Conservation (phyloP, 148 eudicot genomes). For the Vaccinium corymbosum region DNA sequence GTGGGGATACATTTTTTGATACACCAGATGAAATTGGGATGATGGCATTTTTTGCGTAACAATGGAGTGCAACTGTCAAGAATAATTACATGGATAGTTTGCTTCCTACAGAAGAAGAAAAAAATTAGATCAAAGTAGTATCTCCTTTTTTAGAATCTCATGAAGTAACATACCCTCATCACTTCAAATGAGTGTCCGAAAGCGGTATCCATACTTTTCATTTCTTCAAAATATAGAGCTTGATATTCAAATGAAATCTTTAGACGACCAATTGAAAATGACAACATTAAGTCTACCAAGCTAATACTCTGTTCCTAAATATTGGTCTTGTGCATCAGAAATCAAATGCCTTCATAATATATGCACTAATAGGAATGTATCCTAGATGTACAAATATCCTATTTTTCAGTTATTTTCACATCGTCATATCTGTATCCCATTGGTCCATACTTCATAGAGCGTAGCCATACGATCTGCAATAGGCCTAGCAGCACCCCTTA, state of each 20-base stretch:
- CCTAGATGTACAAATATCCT: background rate
- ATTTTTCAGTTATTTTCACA: background rate
- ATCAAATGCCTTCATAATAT: background rate
- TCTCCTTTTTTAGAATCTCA: no score
- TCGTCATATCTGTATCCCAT: background rate
- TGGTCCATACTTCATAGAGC: background rate
- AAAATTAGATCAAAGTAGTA: no score
- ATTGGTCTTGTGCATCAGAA: background rate
- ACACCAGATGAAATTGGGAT: no score
- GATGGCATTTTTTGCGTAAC: no score
- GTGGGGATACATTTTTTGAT: no score
- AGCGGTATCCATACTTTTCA: no score
- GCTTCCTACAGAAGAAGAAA: no score
- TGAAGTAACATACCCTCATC: no score
- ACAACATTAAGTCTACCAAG: background rate
- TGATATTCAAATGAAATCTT: background rate
- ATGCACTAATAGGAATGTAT: background rate
- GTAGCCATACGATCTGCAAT: background rate
- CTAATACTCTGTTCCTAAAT: background rate
- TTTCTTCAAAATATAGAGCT: no score
- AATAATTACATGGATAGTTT: no score
- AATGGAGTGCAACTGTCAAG: no score
- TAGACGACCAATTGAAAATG: background rate
- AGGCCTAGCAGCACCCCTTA: slow-evolving; percentile 5
- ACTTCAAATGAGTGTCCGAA: no score